A percentile compares a stretch with the other conserved stretches of the same genome.
Conservation (phyloP, 2,329 filamentous ascomycete genomes). For the Arthrobotrys iridis region DNA sequence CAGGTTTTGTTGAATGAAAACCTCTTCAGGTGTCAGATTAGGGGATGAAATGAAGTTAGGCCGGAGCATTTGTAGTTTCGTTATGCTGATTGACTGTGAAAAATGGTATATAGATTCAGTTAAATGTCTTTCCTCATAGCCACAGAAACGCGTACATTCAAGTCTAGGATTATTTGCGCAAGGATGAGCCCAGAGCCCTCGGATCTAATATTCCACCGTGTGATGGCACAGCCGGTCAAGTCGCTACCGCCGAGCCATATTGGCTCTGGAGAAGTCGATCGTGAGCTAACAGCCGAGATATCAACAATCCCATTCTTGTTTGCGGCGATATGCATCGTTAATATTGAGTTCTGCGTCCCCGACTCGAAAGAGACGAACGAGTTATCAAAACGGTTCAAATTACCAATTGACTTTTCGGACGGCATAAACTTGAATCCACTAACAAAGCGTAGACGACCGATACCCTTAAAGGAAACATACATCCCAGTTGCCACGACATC, state of each 20-base stretch:
- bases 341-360: not conserved
- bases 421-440: slow-evolving; percentile 2
- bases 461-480: not conserved
- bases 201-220: not conserved
- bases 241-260: not conserved
- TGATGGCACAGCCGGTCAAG: not conserved
- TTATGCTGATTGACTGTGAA: not conserved
- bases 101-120: not conserved
- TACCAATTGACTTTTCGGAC: not conserved
- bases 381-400: not conserved
- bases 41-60: not conserved
- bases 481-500: not conserved
- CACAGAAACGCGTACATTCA: not conserved
- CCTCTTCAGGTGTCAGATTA: not conserved
- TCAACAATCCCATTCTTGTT: not conserved
- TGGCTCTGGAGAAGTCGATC: not conserved
- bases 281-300: not conserved
- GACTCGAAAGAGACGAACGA: not conserved
- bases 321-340: not conserved
- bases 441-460: not conserved
- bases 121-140: no score
- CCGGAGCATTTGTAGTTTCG: not conserved
- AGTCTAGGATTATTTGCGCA: not conserved
- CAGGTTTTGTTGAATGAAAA: not conserved
- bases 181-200: not conserved